Base-by-base conservation (phyloP, 2,329 filamentous ascomycete genomes). In the Microdochium trichocladiopsis region DNA sequence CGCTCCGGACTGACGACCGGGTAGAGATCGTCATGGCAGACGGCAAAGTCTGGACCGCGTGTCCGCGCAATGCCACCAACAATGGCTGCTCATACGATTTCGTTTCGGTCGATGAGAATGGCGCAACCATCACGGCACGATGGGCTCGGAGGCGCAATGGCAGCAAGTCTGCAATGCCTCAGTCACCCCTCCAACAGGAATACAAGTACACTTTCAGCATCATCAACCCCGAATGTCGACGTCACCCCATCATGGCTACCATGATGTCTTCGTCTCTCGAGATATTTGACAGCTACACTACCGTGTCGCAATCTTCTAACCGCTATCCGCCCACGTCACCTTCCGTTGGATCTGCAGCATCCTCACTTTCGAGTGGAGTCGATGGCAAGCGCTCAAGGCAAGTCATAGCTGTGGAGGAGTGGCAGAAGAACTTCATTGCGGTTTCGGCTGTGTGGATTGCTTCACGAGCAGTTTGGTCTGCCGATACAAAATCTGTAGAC, bases 201-300 rank as follows among this genome's bases (percentile, higher is more conserved):
- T 72, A 69, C 53, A 83, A 82, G 63, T 92, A 85, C 71, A 89
- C 83, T 9, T 93, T 93, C 64, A 90, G 86, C 69, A 82, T 90
- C 56, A 84, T 93, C 60, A 82, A 87, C 58, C 81, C 87, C 0
- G 78, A 79, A 48, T 81, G 79, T 9, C 76, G 86, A 31, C 81
- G 85, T 12, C 88, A 93, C 62, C 88, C 89, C 4, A 81, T 92
- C 61, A 79, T 92, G 69, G 88, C 86, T 1, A 82, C 78, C 2
- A 73, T 93, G 47, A 84, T 80, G 3, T 76, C 77, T 12, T 74
- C 76, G 4, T 80, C 77, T 12, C 78, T 93, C 25, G 83, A 89
- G 49, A 79, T 93, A 48, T 80, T 83, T 54, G 84, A 92, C 57
- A 76, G 74, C 2, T 92, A 90, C 64, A 80, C 74, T 4, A 77